Evolutionary conservation across 1,139 yeast species (phyloP).

Genomic region (Yamadazyma kanchanaburiensis): DNA sequence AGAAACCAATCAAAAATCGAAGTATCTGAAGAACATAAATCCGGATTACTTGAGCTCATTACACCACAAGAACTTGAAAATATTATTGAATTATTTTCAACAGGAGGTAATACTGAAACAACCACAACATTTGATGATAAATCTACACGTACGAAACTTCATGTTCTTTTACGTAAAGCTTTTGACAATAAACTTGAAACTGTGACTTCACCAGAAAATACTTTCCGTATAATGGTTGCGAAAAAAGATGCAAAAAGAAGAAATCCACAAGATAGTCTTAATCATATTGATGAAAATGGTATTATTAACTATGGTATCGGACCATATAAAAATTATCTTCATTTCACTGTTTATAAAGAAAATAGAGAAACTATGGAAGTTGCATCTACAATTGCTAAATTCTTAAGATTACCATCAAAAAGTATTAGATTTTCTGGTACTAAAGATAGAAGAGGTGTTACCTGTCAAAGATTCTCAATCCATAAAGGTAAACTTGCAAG

Average conservation of each 20-base stretch:
- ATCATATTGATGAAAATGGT: slow-evolving; percentile 49
- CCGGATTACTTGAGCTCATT: slow-evolving; percentile 47
- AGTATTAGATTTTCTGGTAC: slow-evolving; percentile 86
- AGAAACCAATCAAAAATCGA: slow-evolving; percentile 32
- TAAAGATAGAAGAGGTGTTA: slow-evolving; percentile 93
- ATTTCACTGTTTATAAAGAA: slow-evolving; percentile 84
- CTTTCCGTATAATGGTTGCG: slow-evolving; percentile 56
- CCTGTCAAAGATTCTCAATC: slow-evolving; percentile 80
- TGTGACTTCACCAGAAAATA: slow-evolving; percentile 65
- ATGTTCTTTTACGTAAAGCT: slow-evolving; percentile 69
- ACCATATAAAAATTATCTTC: slow-evolving; percentile 62
- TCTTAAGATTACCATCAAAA: slow-evolving; percentile 70
- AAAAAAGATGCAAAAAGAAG: slow-evolving; percentile 24
- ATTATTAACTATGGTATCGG: slow-evolving; percentile 61
- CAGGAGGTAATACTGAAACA: slow-evolving; percentile 62
- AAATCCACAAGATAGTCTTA: slow-evolving; percentile 42
- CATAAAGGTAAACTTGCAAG: slow-evolving; percentile 74
- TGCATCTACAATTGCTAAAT: slow-evolving; percentile 68
- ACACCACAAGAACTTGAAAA: slow-evolving; percentile 58
- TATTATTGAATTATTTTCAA: slow-evolving; percentile 52
- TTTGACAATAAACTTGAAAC: slow-evolving; percentile 78
- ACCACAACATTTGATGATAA: slow-evolving; percentile 61
- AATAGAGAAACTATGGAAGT: slow-evolving; percentile 98
- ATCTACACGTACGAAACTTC: slow-evolving; percentile 68
- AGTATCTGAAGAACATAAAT: slow-evolving; percentile 43